A percentile compares a stretch with the other conserved stretches of the same genome.
These are phyloP conservation scores for Aureobasidium sp. DNA, from an alignment of 2,329 filamentous ascomycete genomes.

Conservation along the genomic window DNA sequence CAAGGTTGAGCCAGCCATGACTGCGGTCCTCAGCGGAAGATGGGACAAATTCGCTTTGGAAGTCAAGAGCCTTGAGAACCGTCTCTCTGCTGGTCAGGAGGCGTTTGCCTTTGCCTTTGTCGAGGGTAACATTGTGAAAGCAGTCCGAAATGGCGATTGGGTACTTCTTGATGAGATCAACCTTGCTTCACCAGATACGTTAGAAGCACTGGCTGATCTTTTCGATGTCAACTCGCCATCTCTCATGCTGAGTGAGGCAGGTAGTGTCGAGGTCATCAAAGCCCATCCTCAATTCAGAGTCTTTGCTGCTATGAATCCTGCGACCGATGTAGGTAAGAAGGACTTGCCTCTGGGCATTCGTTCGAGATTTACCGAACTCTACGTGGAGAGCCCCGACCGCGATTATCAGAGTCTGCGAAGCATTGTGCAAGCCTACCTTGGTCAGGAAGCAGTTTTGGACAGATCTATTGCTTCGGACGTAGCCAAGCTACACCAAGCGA, in stretches of 20 bases:
- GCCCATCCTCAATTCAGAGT: constrained; percentile 91
- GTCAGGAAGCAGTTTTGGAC: constrained; percentile 57
- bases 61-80: constrained; percentile 69
- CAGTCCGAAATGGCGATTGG: constrained; percentile 92
- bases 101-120: constrained; percentile 91
- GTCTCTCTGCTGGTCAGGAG: constrained; percentile 63
- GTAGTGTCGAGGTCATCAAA: constrained; percentile 79
- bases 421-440: constrained; percentile 83
- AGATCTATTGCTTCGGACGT: constrained; percentile 71
- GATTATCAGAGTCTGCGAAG: constrained; percentile 78
- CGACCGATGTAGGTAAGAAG: constrained; percentile 92
- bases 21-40: constrained; percentile 38
- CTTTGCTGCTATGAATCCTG: constrained; percentile 98
- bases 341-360: constrained; percentile 83
- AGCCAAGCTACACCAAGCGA: constrained; percentile 77
- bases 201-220: constrained; percentile 88
- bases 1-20: constrained; percentile 47
- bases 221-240: constrained; percentile 69
- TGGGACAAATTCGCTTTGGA: constrained; percentile 76
- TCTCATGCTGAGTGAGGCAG: constrained; percentile 83
- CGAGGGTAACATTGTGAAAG: constrained; percentile 92
- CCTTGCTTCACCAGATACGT: constrained; percentile 82
- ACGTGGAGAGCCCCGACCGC: constrained; percentile 81
- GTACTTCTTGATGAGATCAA: constrained; percentile 97
- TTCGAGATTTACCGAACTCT: constrained; percentile 91